Evolutionary conservation across 805 yeast species (phyloP).

Genomic region (Wickerhamomyces canadensis): DNA sequence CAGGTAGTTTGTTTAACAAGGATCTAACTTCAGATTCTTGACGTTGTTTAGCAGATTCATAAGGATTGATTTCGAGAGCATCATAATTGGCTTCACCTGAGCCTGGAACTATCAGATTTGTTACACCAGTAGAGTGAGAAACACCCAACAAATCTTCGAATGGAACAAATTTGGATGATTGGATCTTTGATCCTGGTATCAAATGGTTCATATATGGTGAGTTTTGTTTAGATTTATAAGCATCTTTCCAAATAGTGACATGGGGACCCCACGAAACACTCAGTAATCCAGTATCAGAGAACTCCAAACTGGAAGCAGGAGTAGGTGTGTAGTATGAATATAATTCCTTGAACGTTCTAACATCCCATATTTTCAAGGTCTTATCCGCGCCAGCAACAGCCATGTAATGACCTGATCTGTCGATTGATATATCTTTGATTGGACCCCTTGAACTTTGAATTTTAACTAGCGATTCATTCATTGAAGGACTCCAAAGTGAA

Average conservation of each 20-base stretch:
- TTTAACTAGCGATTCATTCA: constrained; percentile 80
- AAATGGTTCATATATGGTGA: constrained; percentile 92
- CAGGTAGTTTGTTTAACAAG: constrained; percentile 79
- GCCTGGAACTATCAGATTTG: constrained; percentile 91
- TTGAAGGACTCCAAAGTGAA: constrained; percentile 87
- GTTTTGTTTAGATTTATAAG: constrained; percentile 60
- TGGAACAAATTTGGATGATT: constrained; percentile 73
- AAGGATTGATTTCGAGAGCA: constrained; percentile 90
- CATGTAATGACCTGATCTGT: constrained; percentile 92
- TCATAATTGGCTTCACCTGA: constrained; percentile 98
- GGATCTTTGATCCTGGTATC: constrained; percentile 70
- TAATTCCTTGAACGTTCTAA: constrained; percentile 72
- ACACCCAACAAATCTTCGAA: constrained; percentile 94
- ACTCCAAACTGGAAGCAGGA: constrained; percentile 72
- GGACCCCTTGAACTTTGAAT: constrained; percentile 83
- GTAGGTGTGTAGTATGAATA: constrained; percentile 68
- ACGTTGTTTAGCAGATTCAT: constrained; percentile 85
- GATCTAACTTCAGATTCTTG: constrained; percentile 87
- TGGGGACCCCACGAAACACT: constrained; percentile 97
- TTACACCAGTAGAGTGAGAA: constrained; percentile 74
- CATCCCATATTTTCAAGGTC: constrained; percentile 86
- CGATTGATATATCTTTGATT: constrained; percentile 75
- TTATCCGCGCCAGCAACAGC: constrained; percentile 88
- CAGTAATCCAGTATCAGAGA: constrained; percentile 83
- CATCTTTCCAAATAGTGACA: constrained; percentile 90